Evolutionary conservation across 2,329 filamentous ascomycete genomes (phyloP).

Genomic region (Dactylonectria macrodidyma): DNA sequence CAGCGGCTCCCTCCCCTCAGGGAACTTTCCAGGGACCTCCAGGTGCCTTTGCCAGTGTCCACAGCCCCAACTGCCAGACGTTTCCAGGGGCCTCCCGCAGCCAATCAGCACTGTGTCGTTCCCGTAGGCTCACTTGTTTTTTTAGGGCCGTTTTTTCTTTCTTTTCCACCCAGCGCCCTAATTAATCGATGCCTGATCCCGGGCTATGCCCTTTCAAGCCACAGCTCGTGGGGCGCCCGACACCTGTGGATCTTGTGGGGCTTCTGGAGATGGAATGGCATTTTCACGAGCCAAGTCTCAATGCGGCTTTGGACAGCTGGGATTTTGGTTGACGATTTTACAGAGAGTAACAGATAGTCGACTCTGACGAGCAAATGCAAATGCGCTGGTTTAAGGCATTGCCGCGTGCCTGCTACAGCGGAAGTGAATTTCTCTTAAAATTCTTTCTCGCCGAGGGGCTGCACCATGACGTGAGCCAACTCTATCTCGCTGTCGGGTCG

Average conservation of each 20-base stretch:
- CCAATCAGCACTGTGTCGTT: conserved; percentile 32
- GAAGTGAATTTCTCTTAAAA: background rate
- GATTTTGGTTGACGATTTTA: background rate
- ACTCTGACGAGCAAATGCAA: background rate
- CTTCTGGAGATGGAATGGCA: conserved; percentile 12
- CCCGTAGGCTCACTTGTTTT: background rate
- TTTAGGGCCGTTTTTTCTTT: conserved; percentile 3
- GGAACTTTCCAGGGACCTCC: background rate
- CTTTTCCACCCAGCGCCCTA: conserved; percentile 5
- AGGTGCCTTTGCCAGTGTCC: background rate
- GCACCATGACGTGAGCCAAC: background rate
- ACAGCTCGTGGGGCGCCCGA: conserved; percentile 19
- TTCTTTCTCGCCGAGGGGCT: background rate
- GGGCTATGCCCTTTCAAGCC: conserved; percentile 30
- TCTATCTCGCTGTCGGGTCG: conserved; percentile 7
- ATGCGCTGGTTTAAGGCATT: background rate
- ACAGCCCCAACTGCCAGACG: conserved; percentile 4
- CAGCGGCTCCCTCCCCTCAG: background rate
- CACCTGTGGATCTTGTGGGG: conserved; percentile 21
- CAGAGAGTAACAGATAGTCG: background rate
- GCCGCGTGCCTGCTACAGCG: background rate
- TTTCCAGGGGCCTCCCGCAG: conserved; percentile 11
- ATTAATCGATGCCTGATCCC: conserved; percentile 37
- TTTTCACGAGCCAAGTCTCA: background rate
- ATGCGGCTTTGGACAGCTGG: background rate